These are phyloP conservation scores for Entamoeba invadens DNA, from an alignment of 208 protist species.

Conservation along the genomic window DNA sequence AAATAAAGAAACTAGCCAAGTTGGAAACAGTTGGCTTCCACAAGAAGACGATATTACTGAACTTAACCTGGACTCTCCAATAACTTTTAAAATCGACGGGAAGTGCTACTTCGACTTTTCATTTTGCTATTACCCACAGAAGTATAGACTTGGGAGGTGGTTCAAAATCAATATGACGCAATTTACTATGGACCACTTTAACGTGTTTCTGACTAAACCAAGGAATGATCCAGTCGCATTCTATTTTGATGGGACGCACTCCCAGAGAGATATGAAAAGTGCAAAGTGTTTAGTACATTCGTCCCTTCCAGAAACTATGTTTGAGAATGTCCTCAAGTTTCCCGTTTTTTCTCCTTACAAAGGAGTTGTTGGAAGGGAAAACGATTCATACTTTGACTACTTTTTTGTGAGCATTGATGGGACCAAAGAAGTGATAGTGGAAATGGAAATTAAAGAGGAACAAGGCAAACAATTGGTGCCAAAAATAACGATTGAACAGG, in stretches of 20 bases:
- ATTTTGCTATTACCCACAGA: background rate
- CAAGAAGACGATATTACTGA: background rate
- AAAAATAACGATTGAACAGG: background rate
- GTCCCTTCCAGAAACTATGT: background rate
- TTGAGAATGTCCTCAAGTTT: background rate
- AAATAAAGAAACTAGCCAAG: no score
- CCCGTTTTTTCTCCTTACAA: background rate
- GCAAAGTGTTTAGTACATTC: background rate
- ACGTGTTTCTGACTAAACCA: background rate
- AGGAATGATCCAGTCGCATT: background rate
- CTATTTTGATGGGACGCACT: background rate
- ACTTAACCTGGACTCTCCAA: background rate
- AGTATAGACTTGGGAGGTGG: background rate
- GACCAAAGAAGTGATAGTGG: background rate
- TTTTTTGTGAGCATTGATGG: background rate
- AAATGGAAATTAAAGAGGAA: background rate
- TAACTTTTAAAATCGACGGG: background rate
- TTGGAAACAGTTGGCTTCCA: background rate
- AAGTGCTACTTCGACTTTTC: background rate
- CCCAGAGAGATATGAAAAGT: background rate
- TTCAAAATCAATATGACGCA: background rate
- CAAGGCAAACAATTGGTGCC: background rate
- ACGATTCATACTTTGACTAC: background rate
- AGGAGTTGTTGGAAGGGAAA: background rate
- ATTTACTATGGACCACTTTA: background rate